Conservation (phyloP, 805 yeast genomes). For the Pichia thaimueangensis region DNA sequence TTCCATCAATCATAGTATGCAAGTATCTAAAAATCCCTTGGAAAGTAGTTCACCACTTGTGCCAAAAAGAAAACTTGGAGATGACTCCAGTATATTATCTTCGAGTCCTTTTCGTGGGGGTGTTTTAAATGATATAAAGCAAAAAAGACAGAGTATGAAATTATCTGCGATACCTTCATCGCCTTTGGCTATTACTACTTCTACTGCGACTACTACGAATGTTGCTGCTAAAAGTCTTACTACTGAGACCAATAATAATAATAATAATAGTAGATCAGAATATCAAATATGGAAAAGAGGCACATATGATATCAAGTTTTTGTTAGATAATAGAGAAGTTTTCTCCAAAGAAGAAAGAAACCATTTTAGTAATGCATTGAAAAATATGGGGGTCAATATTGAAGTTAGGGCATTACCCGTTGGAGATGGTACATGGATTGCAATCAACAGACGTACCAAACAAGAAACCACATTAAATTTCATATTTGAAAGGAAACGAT, state of each 20-base stretch:
- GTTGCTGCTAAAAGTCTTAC: neutral
- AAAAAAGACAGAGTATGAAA: neutral
- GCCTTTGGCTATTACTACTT: neutral
- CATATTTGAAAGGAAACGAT: conserved; percentile 84
- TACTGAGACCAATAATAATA: too few relatives aligned
- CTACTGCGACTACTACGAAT: neutral
- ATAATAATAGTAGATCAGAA: conserved; percentile 4
- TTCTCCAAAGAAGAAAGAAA: conserved; percentile 62
- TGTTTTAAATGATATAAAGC: neutral
- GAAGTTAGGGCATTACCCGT: conserved; percentile 58
- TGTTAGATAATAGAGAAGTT: conserved; percentile 80
- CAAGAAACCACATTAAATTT: conserved; percentile 67
- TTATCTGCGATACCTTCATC: neutral
- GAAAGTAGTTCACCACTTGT: conserved; percentile 6
- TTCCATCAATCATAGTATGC: neutral
- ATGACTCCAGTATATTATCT: neutral
- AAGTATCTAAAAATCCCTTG: conserved; percentile 7
- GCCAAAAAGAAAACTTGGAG: neutral
- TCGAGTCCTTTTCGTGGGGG: conserved; percentile 10
- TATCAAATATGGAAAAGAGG: conserved; percentile 58
- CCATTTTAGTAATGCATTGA: conserved; percentile 55
- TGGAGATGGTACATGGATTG: conserved; percentile 91
- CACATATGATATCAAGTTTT: conserved; percentile 50
- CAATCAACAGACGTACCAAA: conserved; percentile 50
- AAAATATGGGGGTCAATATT: conserved; percentile 40